Percentiles rank a stretch among this genome's conserved stretches.
Evolutionary conservation across 1,139 yeast genomes (phyloP).

Genomic region (Lizanozyma gosingica): DNA sequence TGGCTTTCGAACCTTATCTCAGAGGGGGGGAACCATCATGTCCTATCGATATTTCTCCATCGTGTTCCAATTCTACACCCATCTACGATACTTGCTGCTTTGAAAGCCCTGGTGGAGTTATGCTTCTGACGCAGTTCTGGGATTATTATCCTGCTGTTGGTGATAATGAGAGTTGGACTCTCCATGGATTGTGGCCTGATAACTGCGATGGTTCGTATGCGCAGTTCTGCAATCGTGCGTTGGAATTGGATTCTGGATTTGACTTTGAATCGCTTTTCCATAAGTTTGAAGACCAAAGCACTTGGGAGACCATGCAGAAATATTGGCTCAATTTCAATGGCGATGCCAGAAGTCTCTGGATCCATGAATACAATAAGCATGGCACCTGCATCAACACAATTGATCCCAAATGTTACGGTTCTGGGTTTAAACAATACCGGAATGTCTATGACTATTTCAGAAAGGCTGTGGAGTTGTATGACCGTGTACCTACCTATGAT

Average conservation of each 20-base stretch:
- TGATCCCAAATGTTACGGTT: conserved; percentile 26
- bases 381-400: conserved; percentile 39
- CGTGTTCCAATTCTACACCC: conserved; percentile 9
- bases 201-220: conserved; percentile 35
- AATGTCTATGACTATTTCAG: conserved; percentile 70
- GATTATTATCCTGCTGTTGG: conserved; percentile 37
- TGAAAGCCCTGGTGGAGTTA: conserved; percentile 35
- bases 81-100: conserved; percentile 25
- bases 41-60: conserved; percentile 12
- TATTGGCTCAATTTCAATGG: conserved; percentile 34
- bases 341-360: conserved; percentile 25
- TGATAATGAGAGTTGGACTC: conserved; percentile 18
- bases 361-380: conserved; percentile 36
- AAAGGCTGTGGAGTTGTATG: conserved; percentile 55
- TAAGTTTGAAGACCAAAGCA: conserved; percentile 19
- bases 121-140: conserved; percentile 40
- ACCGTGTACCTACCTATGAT: conserved; percentile 59
- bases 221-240: conserved; percentile 25
- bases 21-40: conserved; percentile 4
- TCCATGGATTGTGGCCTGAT: conserved; percentile 42
- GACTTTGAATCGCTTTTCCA: conserved; percentile 8
- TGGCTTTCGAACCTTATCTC: background rate
- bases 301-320: conserved; percentile 22
- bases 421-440: conserved; percentile 20
- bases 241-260: conserved; percentile 1